Conservation (phyloP, 176 grass and related monocot species). For the Carex scoparia region DNA sequence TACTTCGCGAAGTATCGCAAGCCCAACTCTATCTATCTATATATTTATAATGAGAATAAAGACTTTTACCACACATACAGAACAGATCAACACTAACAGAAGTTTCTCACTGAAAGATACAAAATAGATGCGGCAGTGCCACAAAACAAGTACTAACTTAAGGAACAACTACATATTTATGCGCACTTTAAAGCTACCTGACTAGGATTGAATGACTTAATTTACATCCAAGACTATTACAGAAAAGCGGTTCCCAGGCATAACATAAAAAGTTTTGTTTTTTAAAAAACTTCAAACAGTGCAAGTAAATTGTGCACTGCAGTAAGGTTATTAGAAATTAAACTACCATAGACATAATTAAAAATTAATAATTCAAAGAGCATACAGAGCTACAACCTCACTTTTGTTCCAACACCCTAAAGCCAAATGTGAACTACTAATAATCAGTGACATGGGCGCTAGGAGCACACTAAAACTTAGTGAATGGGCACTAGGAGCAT, state of each 20-base stretch:
- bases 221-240: neutral
- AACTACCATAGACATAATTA: neutral
- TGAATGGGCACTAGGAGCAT: neutral
- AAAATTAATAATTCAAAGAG: neutral
- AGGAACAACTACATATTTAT: neutral
- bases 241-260: neutral
- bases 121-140: neutral
- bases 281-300: neutral
- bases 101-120: neutral
- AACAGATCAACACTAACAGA: neutral
- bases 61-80: too few species aligned
- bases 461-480: neutral
- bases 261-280: neutral
- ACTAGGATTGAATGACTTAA: neutral
- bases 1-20: too few species aligned
- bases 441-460: neutral
- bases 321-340: neutral
- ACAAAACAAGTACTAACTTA: neutral
- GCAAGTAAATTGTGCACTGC: neutral
- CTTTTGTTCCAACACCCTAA: neutral
- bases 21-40: too few species aligned
- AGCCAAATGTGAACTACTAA: slow-evolving; percentile 3
- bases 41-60: too few species aligned
- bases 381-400: neutral
- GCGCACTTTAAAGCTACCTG: neutral